Evolutionary conservation across 768 basidiomycete species (phyloP), one percentile per base, ranked within the genome.

Genomic region (Polyporus arcularius): DNA sequence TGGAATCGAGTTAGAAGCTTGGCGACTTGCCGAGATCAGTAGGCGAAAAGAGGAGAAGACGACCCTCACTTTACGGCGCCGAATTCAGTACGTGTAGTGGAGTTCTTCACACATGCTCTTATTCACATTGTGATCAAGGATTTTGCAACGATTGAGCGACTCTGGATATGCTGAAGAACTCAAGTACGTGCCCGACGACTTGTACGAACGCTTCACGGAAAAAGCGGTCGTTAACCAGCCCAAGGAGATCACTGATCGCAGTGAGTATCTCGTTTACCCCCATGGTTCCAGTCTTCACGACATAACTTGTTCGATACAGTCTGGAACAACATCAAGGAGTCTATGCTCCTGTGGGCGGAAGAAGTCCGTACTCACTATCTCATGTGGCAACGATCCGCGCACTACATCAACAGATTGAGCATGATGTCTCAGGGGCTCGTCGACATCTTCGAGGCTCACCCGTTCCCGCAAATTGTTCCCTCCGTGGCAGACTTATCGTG

Each of bases 221-320:
- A 54, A 61, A 32, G 55, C 60, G 5, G 38, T 57, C 0, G 60
- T 61, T 41, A 56, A 47, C 49, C 60, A 61, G 38, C 50, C 60
- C 55, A 61, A 61, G 26, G 60, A 61, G 21, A 54, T 61, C 28
- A 61, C 60, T 32, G 60, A 56, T 18, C 60, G 60, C 26, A 61
- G 60, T 61, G 47, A 14, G 60, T 56, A 12, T 41, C 32, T 18
- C 38, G 4, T 18, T 10, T 21, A 4, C 30, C n/a, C 30, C 1
- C 2, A 21, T 16, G n/a, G 16, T 16, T 12, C 4, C 48, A 6
- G 14, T 38, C 1, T 2, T 14, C 14, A 10, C 11, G 16, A 11
- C 48, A 9, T 35, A 11, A 7, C 35, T 7, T 35, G 35, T 35
- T 35, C 35, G 3, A 28, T 16, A 40, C 31, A 61, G 60, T 61